Conservation (phyloP, 805 yeast genomes). For the Starmerella stigmatis region DNA sequence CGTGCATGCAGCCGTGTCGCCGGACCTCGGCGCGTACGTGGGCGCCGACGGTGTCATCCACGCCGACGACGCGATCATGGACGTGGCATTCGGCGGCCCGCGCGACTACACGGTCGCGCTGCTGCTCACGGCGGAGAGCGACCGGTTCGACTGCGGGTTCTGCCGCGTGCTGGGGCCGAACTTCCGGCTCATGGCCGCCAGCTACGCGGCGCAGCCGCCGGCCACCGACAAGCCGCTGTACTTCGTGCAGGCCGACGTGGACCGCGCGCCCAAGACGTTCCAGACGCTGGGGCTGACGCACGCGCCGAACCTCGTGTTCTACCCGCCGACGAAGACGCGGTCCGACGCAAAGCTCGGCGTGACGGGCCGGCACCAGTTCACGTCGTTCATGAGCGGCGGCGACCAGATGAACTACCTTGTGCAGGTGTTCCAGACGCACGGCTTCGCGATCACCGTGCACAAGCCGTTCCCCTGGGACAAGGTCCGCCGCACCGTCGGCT, state of each 20-base stretch:
- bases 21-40: slow-evolving; percentile 8
- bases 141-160: slow-evolving; percentile 63
- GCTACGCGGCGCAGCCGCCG: slow-evolving; percentile 47
- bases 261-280: slow-evolving; percentile 45
- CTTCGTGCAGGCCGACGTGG: slow-evolving; percentile 68
- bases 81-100: slow-evolving; percentile 40
- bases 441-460: slow-evolving; percentile 26
- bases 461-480: slow-evolving; percentile 29
- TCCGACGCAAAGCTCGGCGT: slow-evolving; percentile 27
- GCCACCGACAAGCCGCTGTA: slow-evolving; percentile 38
- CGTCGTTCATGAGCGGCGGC: slow-evolving; percentile 24
- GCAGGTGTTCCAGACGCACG: slow-evolving; percentile 18
- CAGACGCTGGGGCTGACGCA: slow-evolving; percentile 46
- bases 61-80: slow-evolving; percentile 29
- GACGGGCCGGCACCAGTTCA: slow-evolving; percentile 24
- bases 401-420: slow-evolving; percentile 26
- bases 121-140: slow-evolving; percentile 61
- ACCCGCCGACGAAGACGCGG: slow-evolving; percentile 39
- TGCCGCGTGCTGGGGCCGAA: slow-evolving; percentile 65
- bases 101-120: slow-evolving; percentile 60
- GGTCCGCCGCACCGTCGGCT: slow-evolving; percentile 16
- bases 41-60: slow-evolving; percentile 24
- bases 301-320: slow-evolving; percentile 68
- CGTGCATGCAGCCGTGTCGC: slow-evolving; percentile 3
- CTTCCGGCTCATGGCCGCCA: slow-evolving; percentile 47